Base-by-base conservation (phyloP, 2,329 filamentous ascomycete genomes). In the Diaporthe amygdali region DNA sequence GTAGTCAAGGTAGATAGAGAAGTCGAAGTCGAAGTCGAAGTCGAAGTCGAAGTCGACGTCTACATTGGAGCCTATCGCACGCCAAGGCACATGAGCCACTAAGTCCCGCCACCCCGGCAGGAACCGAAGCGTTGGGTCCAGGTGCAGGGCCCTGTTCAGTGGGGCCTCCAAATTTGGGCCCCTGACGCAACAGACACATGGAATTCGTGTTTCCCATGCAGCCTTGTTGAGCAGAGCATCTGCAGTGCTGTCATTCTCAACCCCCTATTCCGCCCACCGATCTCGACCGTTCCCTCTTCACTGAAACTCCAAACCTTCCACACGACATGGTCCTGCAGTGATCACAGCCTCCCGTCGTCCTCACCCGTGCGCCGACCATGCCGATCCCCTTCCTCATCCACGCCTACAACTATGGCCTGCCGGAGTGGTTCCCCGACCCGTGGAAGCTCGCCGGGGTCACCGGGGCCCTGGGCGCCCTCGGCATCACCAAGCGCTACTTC, bases 401-500 rank as follows among this genome's bases (percentile, higher is more conserved):
- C 73, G 73, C 85, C 59, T 76, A 86, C 74, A 77, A 82, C 72
- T 79, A 89, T 71, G 89, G 89, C 72, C 79, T 83, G 25, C 89
- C 89, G 22, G 76, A 78, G 71, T 86, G 84, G 82, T 76, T 89
- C 64, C 84, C 84, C 52, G 78, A 83, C 51, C 82, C 81, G 54
- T 83, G 80, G 81, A 76, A 79, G 30, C 77, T 89, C 55, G 75
- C 83, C 76, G 83, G 85, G 76, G 75, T 79, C 22, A 76, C 78
- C 49, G 77, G 80, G 25, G 74, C 82, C 51, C 52, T 84, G n/a
- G 78, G 80, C 7, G 74, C 82, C 49, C 75, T 90, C 34, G 79
- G 79, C 59, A 72, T 87, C 37, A 77, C 88, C 59, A 98, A 98
- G 85, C 86, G 86, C 77, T 97, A 93, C 84, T 93, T 92, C 77